Evolutionary conservation across 805 yeast species (phyloP), one percentile per base, ranked within the genome.

Genomic region (Candida sithepensis): DNA sequence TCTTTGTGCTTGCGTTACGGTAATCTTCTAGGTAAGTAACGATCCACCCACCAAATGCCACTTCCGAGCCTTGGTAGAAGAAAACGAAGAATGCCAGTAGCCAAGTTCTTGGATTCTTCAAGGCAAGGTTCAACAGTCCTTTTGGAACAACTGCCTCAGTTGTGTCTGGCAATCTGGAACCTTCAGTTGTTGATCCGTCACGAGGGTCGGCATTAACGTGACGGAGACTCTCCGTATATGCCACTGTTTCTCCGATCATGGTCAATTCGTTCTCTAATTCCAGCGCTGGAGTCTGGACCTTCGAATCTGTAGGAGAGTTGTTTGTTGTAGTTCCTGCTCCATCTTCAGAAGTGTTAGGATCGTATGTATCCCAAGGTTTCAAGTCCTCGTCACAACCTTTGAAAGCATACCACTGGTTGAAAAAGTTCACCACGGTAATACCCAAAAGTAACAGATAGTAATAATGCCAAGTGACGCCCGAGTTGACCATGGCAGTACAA

Each of bases 21-120:
- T 80, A 75, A 22, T 73, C 76, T 38, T 81, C 68, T 46, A 85
- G 64, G 56, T 75, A 85, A 2, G 88, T 79, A 41, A 81, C 81
- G 18, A 81, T 67, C 90, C 91, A 85, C 2, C 88, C 84, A 1
- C 84, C 89, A 49, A 84, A 65, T 1, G 84, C 66, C 23, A 84
- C 83, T 60, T 85, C 91, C 2, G 81, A 77, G 6, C 91, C 92
- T 54, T 83, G 77, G 57, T 85, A 85, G 43, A 79, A 70, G 54
- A 85, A 76, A 22, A 83, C 68, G 55, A 76, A 81, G 1, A 71
- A 53, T 5, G 89, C 71, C 51, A 81, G 64, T 2, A 75, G 53
- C 72, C 85, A 68, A 1, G 81, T 69, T 55, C 64, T 45, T 47
- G 65, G 49, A 62, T 70, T 57, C 56, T 61, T 67, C 41, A 78